These are phyloP conservation scores for Eruca vesicaria DNA, from an alignment of 441 rosid species.

Conservation along the genomic window DNA sequence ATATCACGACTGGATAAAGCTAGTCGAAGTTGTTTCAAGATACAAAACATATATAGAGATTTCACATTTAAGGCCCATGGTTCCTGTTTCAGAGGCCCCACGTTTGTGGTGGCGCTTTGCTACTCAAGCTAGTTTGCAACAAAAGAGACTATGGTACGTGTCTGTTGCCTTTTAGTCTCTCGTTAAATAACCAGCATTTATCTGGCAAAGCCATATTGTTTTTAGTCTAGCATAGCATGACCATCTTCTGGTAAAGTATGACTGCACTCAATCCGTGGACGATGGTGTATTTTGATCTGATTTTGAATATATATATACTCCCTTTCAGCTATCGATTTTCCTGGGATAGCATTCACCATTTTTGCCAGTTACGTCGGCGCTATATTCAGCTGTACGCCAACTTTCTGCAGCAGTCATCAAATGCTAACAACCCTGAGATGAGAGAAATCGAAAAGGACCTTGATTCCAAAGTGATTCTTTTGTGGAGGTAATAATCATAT, in stretches of 20 bases:
- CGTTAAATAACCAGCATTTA: slow-evolving; percentile 8
- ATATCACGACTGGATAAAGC: slow-evolving; percentile 96
- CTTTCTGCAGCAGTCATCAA: slow-evolving; percentile 70
- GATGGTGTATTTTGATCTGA: slow-evolving; percentile 27
- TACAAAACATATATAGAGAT: slow-evolving; percentile 80
- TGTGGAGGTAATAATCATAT: slow-evolving; percentile 77
- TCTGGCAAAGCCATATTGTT: background rate
- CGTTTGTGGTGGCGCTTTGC: slow-evolving; percentile 94
- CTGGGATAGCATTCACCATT: slow-evolving; percentile 82
- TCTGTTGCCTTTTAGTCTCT: slow-evolving; percentile 15
- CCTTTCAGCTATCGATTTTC: slow-evolving; percentile 76
- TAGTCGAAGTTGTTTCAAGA: slow-evolving; percentile 87
- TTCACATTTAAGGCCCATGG: slow-evolving; percentile 87
- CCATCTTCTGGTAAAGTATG: slow-evolving; percentile 40
- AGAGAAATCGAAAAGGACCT: slow-evolving; percentile 94
- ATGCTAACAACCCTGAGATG: slow-evolving; percentile 53
- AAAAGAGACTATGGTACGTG: slow-evolving; percentile 80
- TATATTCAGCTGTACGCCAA: slow-evolving; percentile 88
- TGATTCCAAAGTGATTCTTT: slow-evolving; percentile 88
- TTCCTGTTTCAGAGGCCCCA: slow-evolving; percentile 67
- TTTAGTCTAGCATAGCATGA: slow-evolving; percentile 25
- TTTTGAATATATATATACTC: slow-evolving; percentile 18
- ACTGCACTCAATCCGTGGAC: background rate
- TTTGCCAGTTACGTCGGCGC: slow-evolving; percentile 84
- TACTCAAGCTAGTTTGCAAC: slow-evolving; percentile 82